Evolutionary conservation across 2,329 filamentous ascomycete genomes (phyloP), one percentile per base, ranked within the genome.

Genomic region (Diaporthe amygdali): DNA sequence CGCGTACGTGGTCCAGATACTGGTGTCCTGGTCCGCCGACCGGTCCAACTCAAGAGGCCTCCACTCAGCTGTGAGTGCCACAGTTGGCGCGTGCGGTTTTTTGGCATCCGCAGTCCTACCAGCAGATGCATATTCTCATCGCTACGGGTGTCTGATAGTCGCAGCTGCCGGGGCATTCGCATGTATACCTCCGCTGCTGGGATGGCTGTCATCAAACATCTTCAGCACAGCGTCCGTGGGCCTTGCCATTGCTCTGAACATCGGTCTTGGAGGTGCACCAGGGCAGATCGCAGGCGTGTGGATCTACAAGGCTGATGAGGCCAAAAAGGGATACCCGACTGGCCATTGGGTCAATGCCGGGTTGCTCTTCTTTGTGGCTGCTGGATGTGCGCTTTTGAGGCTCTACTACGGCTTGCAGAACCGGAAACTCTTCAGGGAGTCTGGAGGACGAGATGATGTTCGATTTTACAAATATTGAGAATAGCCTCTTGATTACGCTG

Each of bases 261-360:
- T 94, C 20, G 90, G 89, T 2, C 85, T 92, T 37, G 86, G 86
- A 61, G 91, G 91, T 0, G 91, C 91, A 0, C 85, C 91, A 0
- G 92, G 92, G 0, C 92, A 94, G 79, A 94, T 94, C 49, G 87
- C 90, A 0, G 92, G 91, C 0, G 90, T 93, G 1, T 94, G 91
- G 91, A 93, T 93, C 73, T 94, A 93, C 81, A 92, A 91, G 76
- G 84, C 88, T 1, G 81, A 87, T 14, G 90, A 94, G 79, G 87
- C 85, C 22, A 78, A 81, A 27, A 80, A 75, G 12, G 92, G 92
- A 0, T 94, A 92, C 77, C 91, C 91, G 0, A 93, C 91, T 0
- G 92, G 92, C 0, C 91, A 94, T 77, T 93, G 89, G 88, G 87
- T 86, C 5, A 92, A 92, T 77, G 89, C 89, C 2, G 90, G 82